Evolutionary conservation across 371 early-diverging fungal species (phyloP).

Genomic region (Nematocida sp.): DNA sequence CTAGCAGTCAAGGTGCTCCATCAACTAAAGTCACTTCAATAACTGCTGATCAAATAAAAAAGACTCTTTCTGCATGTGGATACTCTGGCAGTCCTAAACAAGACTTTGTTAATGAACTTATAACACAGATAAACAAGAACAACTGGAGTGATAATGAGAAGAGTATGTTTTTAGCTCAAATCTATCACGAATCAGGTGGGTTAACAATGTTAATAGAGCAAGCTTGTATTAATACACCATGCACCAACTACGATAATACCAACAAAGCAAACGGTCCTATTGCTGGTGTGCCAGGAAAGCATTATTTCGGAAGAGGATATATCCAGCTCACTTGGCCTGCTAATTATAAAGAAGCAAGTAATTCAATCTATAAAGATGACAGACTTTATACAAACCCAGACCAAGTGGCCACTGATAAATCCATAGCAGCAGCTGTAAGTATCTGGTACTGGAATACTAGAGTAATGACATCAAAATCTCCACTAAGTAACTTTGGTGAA

Average conservation of each 20-base stretch:
- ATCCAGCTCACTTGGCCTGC: conserved; percentile 71
- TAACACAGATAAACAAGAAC: conserved; percentile 58
- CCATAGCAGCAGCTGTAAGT: conserved; percentile 65
- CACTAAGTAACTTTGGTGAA: conserved; percentile 68
- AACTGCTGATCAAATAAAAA: conserved; percentile 53
- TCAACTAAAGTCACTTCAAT: conserved; percentile 45
- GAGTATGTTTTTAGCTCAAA: conserved; percentile 70
- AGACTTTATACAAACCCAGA: conserved; percentile 69
- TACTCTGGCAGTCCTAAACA: conserved; percentile 44
- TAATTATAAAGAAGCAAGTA: conserved; percentile 69
- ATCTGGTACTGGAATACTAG: conserved; percentile 70
- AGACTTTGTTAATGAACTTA: conserved; percentile 64
- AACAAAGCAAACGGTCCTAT: conserved; percentile 48
- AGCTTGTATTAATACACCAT: conserved; percentile 62
- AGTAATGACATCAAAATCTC: conserved; percentile 59
- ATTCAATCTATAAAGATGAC: conserved; percentile 66
- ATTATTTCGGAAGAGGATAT: conserved; percentile 70
- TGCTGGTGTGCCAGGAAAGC: conserved; percentile 68
- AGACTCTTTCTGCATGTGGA: conserved; percentile 55
- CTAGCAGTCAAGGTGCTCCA: neutral
- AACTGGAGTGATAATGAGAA: conserved; percentile 60
- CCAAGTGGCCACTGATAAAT: conserved; percentile 65
- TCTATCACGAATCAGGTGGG: conserved; percentile 70
- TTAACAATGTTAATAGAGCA: conserved; percentile 67
- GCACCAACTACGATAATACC: conserved; percentile 67